A percentile compares a stretch with the other conserved stretches of the same genome.
phyloP scores from a whole-genome alignment of 192 early-diverging fungal species.

The Lunasporangiospora selenospora region DNA sequence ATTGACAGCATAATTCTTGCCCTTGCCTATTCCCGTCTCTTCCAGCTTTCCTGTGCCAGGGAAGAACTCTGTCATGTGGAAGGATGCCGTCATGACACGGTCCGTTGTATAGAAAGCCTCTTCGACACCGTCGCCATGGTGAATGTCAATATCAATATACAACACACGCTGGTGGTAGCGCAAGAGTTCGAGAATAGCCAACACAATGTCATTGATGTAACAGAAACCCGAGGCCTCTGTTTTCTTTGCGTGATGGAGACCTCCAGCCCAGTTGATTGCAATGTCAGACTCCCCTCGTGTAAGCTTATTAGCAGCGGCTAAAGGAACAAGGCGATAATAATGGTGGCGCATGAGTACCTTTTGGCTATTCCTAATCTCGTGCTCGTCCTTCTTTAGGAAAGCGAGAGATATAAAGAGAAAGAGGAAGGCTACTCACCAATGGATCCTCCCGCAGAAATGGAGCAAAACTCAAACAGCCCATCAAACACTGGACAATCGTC shows the following conservation, averaged over 20 bases:
- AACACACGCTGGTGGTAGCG: slow-evolving; percentile 88
- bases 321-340: not conserved
- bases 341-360: not conserved
- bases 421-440: slow-evolving; percentile 61
- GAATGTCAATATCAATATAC: slow-evolving; percentile 93
- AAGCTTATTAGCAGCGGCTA: slow-evolving; percentile 72
- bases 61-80: slow-evolving; percentile 97
- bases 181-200: slow-evolving; percentile 79
- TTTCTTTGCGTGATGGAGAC: slow-evolving; percentile 85
- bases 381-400: not conserved
- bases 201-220: slow-evolving; percentile 94
- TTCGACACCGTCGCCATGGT: slow-evolving; percentile 95
- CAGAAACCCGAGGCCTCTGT: slow-evolving; percentile 93
- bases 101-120: slow-evolving; percentile 94
- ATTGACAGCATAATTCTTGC: slow-evolving; percentile 94
- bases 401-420: not conserved
- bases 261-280: slow-evolving; percentile 92
- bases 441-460: slow-evolving; percentile 90
- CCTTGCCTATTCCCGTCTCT: slow-evolving; percentile 86
- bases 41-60: slow-evolving; percentile 92
- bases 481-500: slow-evolving; percentile 98
- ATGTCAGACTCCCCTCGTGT: slow-evolving; percentile 65
- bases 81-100: slow-evolving; percentile 95
- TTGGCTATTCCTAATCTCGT: not conserved
- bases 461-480: slow-evolving; percentile 95